phyloP scores from a whole-genome alignment of 2,329 filamentous ascomycete species.

The Byssothecium circinans region DNA sequence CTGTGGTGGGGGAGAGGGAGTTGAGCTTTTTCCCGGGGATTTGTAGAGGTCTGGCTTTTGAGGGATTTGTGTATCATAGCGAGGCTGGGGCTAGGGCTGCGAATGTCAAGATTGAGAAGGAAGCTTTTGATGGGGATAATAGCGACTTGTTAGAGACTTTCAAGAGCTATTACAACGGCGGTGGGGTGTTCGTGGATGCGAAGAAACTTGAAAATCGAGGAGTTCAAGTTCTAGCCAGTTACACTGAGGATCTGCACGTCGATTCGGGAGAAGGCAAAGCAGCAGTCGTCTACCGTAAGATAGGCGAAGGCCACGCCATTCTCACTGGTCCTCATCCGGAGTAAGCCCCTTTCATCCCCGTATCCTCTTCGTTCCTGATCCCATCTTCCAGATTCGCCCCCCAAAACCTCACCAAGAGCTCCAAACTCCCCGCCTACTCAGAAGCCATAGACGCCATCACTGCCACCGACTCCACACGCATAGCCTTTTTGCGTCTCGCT shows the following conservation, averaged over 20 bases:
- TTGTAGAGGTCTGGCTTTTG: constrained; percentile 83
- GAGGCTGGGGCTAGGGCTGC: constrained; percentile 80
- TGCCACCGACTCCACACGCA: constrained; percentile 69
- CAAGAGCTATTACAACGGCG: constrained; percentile 87
- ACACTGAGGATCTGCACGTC: constrained; percentile 72
- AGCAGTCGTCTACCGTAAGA: constrained; percentile 79
- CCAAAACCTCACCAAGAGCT: constrained; percentile 70
- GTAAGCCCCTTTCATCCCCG: constrained; percentile 59
- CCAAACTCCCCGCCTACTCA: constrained; percentile 68
- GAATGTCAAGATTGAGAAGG: constrained; percentile 65
- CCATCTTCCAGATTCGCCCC: constrained; percentile 70
- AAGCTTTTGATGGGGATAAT: constrained; percentile 53
- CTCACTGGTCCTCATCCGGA: constrained; percentile 92
- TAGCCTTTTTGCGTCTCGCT: constrained; percentile 76
- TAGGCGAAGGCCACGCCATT: constrained; percentile 77
- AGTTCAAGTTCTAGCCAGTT: constrained; percentile 81
- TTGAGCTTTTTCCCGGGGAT: constrained; percentile 84
- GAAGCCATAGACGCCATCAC: constrained; percentile 68
- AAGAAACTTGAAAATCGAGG: constrained; percentile 62
- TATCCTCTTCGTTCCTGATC: constrained; percentile 13
- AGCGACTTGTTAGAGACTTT: constrained; percentile 64
- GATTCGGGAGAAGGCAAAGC: constrained; percentile 73
- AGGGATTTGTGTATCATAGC: constrained; percentile 86
- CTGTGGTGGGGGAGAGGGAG: constrained; percentile 84
- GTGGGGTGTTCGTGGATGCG: constrained; percentile 87